Percentiles rank a stretch among this genome's conserved stretches.
Conservation (phyloP, 164 flowering plant genomes). For the Annona squamosa region DNA sequence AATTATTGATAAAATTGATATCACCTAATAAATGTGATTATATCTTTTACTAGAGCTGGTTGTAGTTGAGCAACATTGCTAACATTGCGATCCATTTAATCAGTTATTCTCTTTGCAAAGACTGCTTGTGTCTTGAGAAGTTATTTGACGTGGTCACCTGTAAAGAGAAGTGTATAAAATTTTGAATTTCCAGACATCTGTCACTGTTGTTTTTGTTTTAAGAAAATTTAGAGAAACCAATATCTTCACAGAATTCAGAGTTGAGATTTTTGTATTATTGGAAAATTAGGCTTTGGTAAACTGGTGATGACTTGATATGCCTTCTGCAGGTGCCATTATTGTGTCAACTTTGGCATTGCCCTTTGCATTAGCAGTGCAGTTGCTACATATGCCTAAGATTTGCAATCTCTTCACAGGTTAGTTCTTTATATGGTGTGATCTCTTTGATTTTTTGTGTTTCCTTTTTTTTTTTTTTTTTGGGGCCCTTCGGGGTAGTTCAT, state of each 20-base stretch:
- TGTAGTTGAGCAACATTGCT: too few relatives aligned
- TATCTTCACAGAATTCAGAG: background rate
- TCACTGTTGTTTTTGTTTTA: background rate
- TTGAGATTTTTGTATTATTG: background rate
- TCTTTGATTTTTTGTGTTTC: background rate
- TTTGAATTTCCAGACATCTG: background rate
- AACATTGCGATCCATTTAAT: too few relatives aligned
- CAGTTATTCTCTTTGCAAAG: too few relatives aligned
- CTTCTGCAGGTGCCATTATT: slow-evolving; percentile 55
- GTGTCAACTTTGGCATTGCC: slow-evolving; percentile 74
- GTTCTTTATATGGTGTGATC: slow-evolving; percentile 6
- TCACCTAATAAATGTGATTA: too few relatives aligned
- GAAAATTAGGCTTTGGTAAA: background rate
- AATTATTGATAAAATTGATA: too few relatives aligned
- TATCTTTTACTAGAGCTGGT: too few relatives aligned
- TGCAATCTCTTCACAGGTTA: slow-evolving; percentile 70
- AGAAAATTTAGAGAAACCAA: background rate
- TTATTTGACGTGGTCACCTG: too few relatives aligned
- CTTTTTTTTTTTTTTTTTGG: too few relatives aligned
- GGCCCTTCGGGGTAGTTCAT: background rate
- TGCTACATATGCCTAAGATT: slow-evolving; percentile 62
- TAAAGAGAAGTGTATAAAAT: too few relatives aligned
- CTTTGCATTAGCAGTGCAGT: slow-evolving; percentile 26
- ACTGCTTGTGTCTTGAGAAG: too few relatives aligned
- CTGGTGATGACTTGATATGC: background rate